Base-by-base conservation (phyloP, 805 yeast species). In the Starmerella stellata region DNA sequence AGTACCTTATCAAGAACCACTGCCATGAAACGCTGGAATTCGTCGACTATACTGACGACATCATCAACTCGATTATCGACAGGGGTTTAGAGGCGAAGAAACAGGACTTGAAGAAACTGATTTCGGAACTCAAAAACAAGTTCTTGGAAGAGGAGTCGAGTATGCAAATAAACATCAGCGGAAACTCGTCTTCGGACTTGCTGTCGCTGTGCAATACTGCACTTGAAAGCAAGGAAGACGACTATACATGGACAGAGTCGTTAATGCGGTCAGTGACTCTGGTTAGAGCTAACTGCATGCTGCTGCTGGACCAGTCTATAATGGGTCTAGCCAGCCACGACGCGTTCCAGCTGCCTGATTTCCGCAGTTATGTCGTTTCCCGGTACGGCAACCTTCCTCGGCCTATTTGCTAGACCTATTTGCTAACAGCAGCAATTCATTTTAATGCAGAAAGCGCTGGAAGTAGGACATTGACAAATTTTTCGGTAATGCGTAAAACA, bases 21-120 rank as follows among this genome's bases (percentile, higher is more conserved):
- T 35, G 38, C 37, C 27, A 14, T 4, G 51, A 42, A 34, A 25
- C 35, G 7, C 27, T 47, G 28, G 19, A 30, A 23, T 45, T 43
- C 15, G 25, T 44, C 4, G 47, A 43, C 23, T 15, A 5, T 5
- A 14, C 40, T 5, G n/a, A n/a, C n/a, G n/a, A n/a, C n/a, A n/a
- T n/a, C n/a, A n/a, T n/a, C n/a, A n/a, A n/a, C n/a, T n/a, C n/a
- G n/a, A n/a, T n/a, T n/a, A n/a, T n/a, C n/a, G n/a, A n/a, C n/a
- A n/a, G n/a, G n/a, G n/a, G n/a, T n/a, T n/a, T n/a, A n/a, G n/a
- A n/a, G n/a, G n/a, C n/a, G n/a, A n/a, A n/a, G n/a, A n/a, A n/a
- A n/a, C n/a, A n/a, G n/a, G n/a, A n/a, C n/a, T n/a, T n/a, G n/a
- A n/a, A n/a, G n/a, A n/a, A n/a, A 13, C 14, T 13, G 32, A 15